These are phyloP conservation scores for Knufia fluminis DNA, from an alignment of 2,329 filamentous ascomycete genomes.

Conservation along the genomic window DNA sequence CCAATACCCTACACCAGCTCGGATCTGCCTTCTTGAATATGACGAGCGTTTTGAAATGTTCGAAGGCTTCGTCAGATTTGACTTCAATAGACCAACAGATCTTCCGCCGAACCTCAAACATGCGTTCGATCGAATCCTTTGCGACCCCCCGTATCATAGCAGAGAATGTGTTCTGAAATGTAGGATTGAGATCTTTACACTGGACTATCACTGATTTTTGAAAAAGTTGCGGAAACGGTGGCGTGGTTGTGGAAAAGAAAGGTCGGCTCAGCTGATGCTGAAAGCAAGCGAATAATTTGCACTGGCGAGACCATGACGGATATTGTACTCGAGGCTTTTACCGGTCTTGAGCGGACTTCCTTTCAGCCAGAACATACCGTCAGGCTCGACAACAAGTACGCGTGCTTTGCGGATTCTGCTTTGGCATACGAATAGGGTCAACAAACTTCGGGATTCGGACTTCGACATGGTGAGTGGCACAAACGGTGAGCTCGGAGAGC, in stretches of 20 bases:
- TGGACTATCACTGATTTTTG: conserved; percentile 7
- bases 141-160: conserved; percentile 71
- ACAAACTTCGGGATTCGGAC: no score
- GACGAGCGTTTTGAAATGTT: conserved; percentile 67
- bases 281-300: conserved; percentile 54
- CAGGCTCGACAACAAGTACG: conserved; percentile 71
- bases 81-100: conserved; percentile 53
- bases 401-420: conserved; percentile 67
- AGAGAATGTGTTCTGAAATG: conserved; percentile 73
- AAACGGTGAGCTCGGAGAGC: no score
- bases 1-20: conserved; percentile 34
- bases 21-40: conserved; percentile 60
- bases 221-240: background rate
- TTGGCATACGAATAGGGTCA: no score
- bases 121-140: conserved; percentile 58
- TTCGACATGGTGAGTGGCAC: no score
- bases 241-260: conserved; percentile 44
- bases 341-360: conserved; percentile 55
- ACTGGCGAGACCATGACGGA: conserved; percentile 68
- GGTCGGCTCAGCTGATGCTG: conserved; percentile 66
- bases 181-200: conserved; percentile 27
- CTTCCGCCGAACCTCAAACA: conserved; percentile 49
- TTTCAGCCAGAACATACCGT: conserved; percentile 62
- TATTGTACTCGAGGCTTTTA: conserved; percentile 59
- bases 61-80: conserved; percentile 64